Base-by-base conservation (phyloP, 768 basidiomycete species). In the Naematelia encephala region DNA sequence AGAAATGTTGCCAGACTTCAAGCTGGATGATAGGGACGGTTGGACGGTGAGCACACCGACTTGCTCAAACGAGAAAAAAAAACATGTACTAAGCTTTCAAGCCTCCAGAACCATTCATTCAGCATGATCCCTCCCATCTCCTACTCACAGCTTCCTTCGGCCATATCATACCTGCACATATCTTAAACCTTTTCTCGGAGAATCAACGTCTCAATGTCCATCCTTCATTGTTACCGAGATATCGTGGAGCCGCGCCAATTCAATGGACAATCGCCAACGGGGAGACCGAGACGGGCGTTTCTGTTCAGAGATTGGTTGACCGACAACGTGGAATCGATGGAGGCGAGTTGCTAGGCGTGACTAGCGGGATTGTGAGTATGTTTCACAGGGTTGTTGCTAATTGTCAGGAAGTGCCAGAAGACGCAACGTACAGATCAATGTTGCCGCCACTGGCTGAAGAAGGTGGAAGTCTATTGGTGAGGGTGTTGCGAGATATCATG, bases 131-230 rank as follows among this genome's bases (percentile, higher is more conserved):
- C 79, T 34, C 68, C 56, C 2, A 76, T 60, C 70, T 93, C 27
- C 81, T 96, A 8, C 69, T 97, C 4, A 91, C 91, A 0, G 90
- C 92, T 4, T 94, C 92, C 0, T 94, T 94, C 63, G 92, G 92
- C 0, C 87, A 88, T 47, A 91, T 93, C 64, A 82, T 97, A 12
- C 83, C 89, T 0, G 72, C 79, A 3, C 68, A 80, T 1, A 79
- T 88, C 53, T 83, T 96, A 14, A 70, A 79, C 13, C 79, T 82
- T 42, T 94, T 94, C 68, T 81, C 78, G 0, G 79, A 80, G 0
- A 67, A 75, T 0, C 82, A 84, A 47, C 80, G 87, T 22, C 79
- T 97, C 34, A 96, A 97, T 69, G 84, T 97, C 4, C 92, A 97
- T 68, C 91, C 91, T 0, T 93, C 91, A 30, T 79, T 91, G 0